Base-by-base conservation (phyloP, 2,329 filamentous ascomycete genomes). In the Scortechinia acanthostroma region DNA sequence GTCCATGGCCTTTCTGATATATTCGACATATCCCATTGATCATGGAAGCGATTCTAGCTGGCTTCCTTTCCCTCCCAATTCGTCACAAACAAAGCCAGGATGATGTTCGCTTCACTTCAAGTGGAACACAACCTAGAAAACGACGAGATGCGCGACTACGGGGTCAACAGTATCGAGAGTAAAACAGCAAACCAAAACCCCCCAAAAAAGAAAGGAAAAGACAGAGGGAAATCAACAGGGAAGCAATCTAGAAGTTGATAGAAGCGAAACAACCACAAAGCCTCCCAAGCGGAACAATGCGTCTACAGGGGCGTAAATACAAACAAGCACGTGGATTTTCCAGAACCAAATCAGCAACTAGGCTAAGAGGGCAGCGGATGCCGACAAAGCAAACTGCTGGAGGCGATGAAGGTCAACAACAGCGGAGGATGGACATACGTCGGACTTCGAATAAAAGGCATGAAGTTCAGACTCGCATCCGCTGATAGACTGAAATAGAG, bases 11-110 rank as follows among this genome's bases (percentile, higher is more conserved):
- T 62, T 52, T 66, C 64, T 47, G 58, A 51, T 62, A 53, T 56
- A 58, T 59, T 62, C 58, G 64, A 67, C 64, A 68, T 68, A 54
- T 64, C 62, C 43, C 47, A 50, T n/a, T n/a, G n/a, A 56, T 54
- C 61, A 64, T 65, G 55, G 55, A 58, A 54, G 50, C 54, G 21
- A 47, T 52, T 30, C n/a, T 30, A n/a, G 10, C 25, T 30, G 25
- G 25, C 25, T 30, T 30, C 25, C 25, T 30, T 30, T 30, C 25
- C n/a, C n/a, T n/a, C n/a, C n/a, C n/a, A n/a, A n/a, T n/a, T n/a
- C n/a, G n/a, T n/a, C n/a, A n/a, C n/a, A n/a, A n/a, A n/a, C n/a
- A n/a, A n/a, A n/a, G n/a, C n/a, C n/a, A n/a, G n/a, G n/a, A n/a
- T n/a, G n/a, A n/a, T n/a, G n/a, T n/a, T n/a, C n/a, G n/a, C n/a